A percentile compares a stretch with the other conserved stretches of the same genome.
phyloP scores from a whole-genome alignment of 2,329 filamentous ascomycete species.

The Chrysoporthe deuterocubensis region DNA sequence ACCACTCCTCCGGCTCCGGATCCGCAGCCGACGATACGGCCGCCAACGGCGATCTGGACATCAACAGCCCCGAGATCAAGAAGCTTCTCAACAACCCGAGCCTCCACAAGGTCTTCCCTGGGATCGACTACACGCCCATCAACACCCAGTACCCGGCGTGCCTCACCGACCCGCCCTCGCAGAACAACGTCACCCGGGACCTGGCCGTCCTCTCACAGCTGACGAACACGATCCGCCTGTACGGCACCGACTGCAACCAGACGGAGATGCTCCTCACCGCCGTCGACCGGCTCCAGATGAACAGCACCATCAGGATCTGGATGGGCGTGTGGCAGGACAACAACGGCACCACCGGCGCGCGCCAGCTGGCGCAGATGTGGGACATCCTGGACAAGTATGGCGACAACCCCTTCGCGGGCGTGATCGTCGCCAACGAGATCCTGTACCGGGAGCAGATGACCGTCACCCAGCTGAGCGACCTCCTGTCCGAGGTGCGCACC shows the following conservation, averaged over 20 bases:
- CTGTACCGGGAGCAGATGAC: slow-evolving; percentile 79
- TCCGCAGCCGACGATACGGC: slow-evolving; percentile 63
- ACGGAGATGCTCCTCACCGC: slow-evolving; percentile 91
- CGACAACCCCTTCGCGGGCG: slow-evolving; percentile 72
- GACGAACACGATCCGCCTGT: slow-evolving; percentile 84
- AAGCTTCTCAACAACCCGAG: slow-evolving; percentile 77
- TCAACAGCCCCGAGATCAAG: slow-evolving; percentile 80
- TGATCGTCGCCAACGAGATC: slow-evolving; percentile 83
- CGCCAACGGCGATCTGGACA: slow-evolving; percentile 71
- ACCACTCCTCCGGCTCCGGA: slow-evolving; percentile 43
- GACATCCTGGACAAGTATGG: slow-evolving; percentile 74
- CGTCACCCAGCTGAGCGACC: slow-evolving; percentile 60
- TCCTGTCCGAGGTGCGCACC: slow-evolving; percentile 70
- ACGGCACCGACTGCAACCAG: slow-evolving; percentile 97
- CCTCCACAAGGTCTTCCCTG: slow-evolving; percentile 91
- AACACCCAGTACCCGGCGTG: slow-evolving; percentile 91
- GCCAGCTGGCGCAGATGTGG: slow-evolving; percentile 86
- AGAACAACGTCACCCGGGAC: slow-evolving; percentile 94
- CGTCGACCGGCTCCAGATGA: slow-evolving; percentile 73
- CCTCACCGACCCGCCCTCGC: slow-evolving; percentile 74
- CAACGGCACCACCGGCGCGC: slow-evolving; percentile 80
- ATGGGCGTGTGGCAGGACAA: slow-evolving; percentile 90
- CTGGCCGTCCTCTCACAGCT: slow-evolving; percentile 88
- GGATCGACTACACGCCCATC: slow-evolving; percentile 92
- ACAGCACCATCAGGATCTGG: slow-evolving; percentile 82